Evolutionary conservation across 352 stramenopile species (phyloP), one percentile per base, ranked within the genome.

Genomic region (Pythium insidiosum): DNA sequence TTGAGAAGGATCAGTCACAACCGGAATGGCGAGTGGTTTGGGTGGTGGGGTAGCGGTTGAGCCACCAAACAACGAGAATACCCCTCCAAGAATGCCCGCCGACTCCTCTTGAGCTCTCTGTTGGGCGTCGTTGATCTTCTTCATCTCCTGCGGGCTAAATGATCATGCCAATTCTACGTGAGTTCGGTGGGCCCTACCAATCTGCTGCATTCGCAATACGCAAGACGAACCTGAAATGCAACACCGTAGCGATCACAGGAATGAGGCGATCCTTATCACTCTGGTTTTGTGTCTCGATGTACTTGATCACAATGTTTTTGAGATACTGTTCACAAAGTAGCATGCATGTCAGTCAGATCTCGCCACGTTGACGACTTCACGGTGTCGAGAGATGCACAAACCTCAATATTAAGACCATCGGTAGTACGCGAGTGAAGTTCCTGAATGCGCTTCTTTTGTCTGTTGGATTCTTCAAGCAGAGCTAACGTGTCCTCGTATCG

Each of bases 241-340:
- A 57, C 12, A 92, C 43, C 1, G 74, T 85, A 4, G 72, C 60
- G 47, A 92, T 81, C 20, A 92, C 79, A 5, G 79, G 79, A 35
- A 92, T 79, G 26, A 92, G 56, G n/a, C 69, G 70, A 31, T 85
- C 70, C 49, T 84, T 86, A 36, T 92, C 76, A 25, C 58, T 78
- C 16, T 69, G 50, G 18, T 85, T 82, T 61, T 80, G 69, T 39
- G 70, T 87, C 41, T 70, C 61, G 20, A 92, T 81, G 65, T 85
- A 92, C 64, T 92, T 92, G 49, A 92, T 75, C 30, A 92, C 60
- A 7, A 92, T 69, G 24, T 92, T 92, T 49, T 87, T 89, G 28
- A 92, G 40, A 45, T 92, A 92, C 79, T 90, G 41, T n/a, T n/a
- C n/a, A n/a, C n/a, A n/a, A n/a, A n/a, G 12, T 25, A 34, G 3